Percentiles rank a stretch among this genome's conserved stretches.
Conservation (phyloP, 352 stramenopile genomes). For the Phytophthora pluvialis region DNA sequence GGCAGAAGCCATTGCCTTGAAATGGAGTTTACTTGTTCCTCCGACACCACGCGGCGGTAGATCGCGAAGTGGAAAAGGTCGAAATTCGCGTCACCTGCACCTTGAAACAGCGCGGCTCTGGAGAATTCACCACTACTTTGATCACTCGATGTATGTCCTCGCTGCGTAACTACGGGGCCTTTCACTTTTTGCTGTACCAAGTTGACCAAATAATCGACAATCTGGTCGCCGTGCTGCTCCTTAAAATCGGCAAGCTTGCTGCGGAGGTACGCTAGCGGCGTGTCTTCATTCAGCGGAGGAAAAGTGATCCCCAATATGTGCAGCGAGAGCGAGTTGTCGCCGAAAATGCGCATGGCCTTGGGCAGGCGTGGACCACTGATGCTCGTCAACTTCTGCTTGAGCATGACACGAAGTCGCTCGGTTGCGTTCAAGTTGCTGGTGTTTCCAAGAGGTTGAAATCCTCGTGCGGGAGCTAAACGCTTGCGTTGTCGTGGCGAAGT, state of each 20-base stretch:
- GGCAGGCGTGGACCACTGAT: conserved; percentile 65
- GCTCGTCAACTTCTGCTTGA: conserved; percentile 64
- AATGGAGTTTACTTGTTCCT: conserved; percentile 27
- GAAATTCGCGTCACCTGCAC: conserved; percentile 56
- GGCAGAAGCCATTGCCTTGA: conserved; percentile 48
- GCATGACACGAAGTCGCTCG: conserved; percentile 49
- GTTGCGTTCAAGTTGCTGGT: conserved; percentile 45
- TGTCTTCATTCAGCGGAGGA: conserved; percentile 69
- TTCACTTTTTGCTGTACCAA: conserved; percentile 36
- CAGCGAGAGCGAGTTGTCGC: conserved; percentile 55
- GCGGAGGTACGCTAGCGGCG: conserved; percentile 62
- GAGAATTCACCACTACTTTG: conserved; percentile 29
- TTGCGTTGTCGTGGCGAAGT: conserved; percentile 38
- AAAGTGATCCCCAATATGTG: conserved; percentile 61
- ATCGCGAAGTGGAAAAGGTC: conserved; percentile 81
- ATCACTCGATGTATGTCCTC: conserved; percentile 5
- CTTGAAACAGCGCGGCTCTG: conserved; percentile 41
- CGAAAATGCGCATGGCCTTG: conserved; percentile 62
- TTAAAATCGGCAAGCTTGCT: conserved; percentile 64
- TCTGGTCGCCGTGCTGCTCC: conserved; percentile 50
- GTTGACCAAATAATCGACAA: conserved; percentile 71
- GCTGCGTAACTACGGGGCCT: conserved; percentile 21
- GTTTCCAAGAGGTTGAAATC: conserved; percentile 18
- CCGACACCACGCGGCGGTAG: conserved; percentile 46
- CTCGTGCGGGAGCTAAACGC: conserved; percentile 29